Evolutionary conservation across 306 rosid genomes (phyloP).

Genomic region (Lablab purpureus): DNA sequence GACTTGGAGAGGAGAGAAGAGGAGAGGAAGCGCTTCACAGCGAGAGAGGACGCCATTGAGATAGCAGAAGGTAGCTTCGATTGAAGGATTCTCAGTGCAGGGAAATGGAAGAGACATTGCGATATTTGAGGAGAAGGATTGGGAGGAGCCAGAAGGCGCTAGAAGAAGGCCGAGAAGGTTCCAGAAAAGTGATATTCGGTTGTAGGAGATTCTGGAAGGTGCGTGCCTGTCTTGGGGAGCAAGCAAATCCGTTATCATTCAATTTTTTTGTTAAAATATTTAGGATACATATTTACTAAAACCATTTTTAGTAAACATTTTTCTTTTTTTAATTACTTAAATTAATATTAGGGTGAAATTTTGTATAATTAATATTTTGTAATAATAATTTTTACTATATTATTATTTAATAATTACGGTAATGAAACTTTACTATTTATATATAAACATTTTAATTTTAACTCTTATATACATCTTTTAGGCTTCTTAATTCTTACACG

Average conservation of each 20-base stretch:
- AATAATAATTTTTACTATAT: too few relatives aligned
- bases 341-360: too few relatives aligned
- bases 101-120: background rate
- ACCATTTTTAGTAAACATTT: too few relatives aligned
- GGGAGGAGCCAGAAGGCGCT: conserved; percentile 33
- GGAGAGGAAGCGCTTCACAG: conserved; percentile 42
- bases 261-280: background rate
- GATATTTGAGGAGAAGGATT: conserved; percentile 33
- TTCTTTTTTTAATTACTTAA: too few relatives aligned
- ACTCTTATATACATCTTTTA: too few relatives aligned
- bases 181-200: conserved; percentile 13
- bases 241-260: conserved; percentile 16
- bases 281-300: background rate
- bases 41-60: conserved; percentile 49
- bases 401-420: too few relatives aligned
- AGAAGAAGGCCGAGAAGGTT: conserved; percentile 37
- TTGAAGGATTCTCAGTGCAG: background rate
- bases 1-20: conserved; percentile 39
- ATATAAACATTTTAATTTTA: too few relatives aligned
- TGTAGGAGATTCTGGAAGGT: background rate
- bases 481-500: too few relatives aligned
- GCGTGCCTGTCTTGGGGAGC: conserved; percentile 3
- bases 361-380: too few relatives aligned
- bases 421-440: too few relatives aligned
- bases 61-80: background rate